Base-by-base conservation (phyloP, 2,329 filamentous ascomycete species). In the Phyllosticta capitalensis region DNA sequence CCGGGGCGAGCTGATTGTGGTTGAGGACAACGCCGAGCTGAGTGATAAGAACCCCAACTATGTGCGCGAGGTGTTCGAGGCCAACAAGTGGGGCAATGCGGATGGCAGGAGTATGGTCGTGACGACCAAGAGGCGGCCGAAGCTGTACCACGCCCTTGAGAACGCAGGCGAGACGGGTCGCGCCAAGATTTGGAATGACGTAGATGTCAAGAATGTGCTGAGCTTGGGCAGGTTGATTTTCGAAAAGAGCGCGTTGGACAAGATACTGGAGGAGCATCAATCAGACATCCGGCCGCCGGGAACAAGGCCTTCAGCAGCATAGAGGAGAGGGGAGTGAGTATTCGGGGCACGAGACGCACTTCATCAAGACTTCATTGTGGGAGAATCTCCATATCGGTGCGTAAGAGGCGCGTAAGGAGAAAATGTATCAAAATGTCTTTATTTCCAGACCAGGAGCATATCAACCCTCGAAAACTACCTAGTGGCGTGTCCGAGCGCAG, bases 141-240 rank as follows among this genome's bases (percentile, higher is more conserved):
- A 68, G 54, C 61, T 73, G 5, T 30, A 26, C 65, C 79, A 79
- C 45, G 85, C 86, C 33, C 78, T 96, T 69, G 80, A 82, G 56
- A 76, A 14, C 2, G 81, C 55, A 77, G 74, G 77, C 79, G 58
- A 75, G 82, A 61, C 75, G 86, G 63, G 82, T 81, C 9, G 77
- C 59, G 86, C 87, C 9, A 77, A 91, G 65, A 81, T 83, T 60
- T 78, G 87, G 61, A 77, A 81, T n/a, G 88, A 95, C 63, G 90
- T 99, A 38, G 94, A 97, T 74, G 90, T 99, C 63, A 99, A 97
- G 82, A 89, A 97, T 72, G 75, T 99, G 64, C 76, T 99, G 65
- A 89, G 94, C 77, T 85, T 87, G 58, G 88, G 89, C 58, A 85
- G 91, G 68, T 78, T 99, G 62, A 85, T 99, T 62, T 84, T 99